These are phyloP conservation scores for Herpetomonas tarakana DNA, from an alignment of 208 protist species.

Conservation along the genomic window DNA sequence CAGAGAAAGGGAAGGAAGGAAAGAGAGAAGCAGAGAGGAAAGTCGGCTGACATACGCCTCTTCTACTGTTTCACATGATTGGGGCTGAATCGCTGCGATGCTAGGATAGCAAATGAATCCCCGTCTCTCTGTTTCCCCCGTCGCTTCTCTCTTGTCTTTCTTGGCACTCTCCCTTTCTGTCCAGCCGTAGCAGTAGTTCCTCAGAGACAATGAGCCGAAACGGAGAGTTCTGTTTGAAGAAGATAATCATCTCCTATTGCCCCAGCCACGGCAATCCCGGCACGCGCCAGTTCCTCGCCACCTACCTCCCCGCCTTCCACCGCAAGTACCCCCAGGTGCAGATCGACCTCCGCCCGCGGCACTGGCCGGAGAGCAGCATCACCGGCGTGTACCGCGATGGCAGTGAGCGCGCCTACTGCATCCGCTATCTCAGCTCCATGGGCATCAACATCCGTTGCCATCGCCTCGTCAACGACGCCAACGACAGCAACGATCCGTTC, in stretches of 20 bases:
- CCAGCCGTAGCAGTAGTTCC: neutral
- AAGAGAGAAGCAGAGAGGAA: neutral
- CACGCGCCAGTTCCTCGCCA: slow-evolving; percentile 74
- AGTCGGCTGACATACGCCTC: too few relatives aligned
- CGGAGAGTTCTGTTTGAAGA: slow-evolving; percentile 73
- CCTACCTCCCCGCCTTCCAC: slow-evolving; percentile 68
- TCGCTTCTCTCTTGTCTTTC: slow-evolving; percentile 5
- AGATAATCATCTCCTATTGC: slow-evolving; percentile 82
- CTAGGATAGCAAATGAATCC: too few relatives aligned
- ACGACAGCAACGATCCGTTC: slow-evolving; percentile 70
- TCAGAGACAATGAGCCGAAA: slow-evolving; percentile 69
- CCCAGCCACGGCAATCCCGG: slow-evolving; percentile 58
- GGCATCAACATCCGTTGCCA: slow-evolving; percentile 70
- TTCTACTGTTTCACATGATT: too few relatives aligned
- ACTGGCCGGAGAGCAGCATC: slow-evolving; percentile 72
- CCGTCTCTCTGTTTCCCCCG: neutral
- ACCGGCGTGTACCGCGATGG: slow-evolving; percentile 86
- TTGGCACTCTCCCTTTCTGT: neutral
- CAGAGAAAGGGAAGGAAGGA: slow-evolving; percentile 1
- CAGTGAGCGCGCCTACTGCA: slow-evolving; percentile 57
- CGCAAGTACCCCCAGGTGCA: slow-evolving; percentile 65
- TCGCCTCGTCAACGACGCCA: slow-evolving; percentile 71
- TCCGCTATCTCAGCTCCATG: slow-evolving; percentile 60
- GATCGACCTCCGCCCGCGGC: slow-evolving; percentile 72
- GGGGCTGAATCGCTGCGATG: too few relatives aligned